Evolutionary conservation across 2,329 filamentous ascomycete species (phyloP).

Genomic region (Phyllachora maydis): DNA sequence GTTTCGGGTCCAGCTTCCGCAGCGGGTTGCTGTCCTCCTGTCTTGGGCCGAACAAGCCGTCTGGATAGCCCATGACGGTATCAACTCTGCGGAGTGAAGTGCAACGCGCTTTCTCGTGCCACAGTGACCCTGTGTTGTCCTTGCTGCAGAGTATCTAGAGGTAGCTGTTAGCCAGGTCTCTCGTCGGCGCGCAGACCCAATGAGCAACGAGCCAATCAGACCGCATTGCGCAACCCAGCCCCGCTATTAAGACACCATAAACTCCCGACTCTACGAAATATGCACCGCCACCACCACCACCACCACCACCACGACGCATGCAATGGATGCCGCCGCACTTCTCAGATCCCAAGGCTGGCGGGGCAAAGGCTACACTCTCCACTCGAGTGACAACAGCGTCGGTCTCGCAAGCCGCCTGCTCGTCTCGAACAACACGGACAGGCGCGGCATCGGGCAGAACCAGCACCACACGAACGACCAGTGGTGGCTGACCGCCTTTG

Average conservation of each 20-base stretch:
- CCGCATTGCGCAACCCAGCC: too few species aligned
- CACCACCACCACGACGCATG: neutral
- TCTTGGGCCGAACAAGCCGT: slow-evolving; percentile 24
- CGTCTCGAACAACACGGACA: slow-evolving; percentile 64
- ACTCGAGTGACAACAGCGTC: slow-evolving; percentile 51
- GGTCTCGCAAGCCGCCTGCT: slow-evolving; percentile 72
- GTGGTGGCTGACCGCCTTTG: slow-evolving; percentile 95
- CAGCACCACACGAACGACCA: slow-evolving; percentile 55
- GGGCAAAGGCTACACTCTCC: slow-evolving; percentile 72
- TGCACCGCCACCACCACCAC: too few species aligned
- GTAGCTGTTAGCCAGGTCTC: too few species aligned
- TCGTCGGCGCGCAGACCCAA: too few species aligned
- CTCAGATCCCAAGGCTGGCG: slow-evolving; percentile 79
- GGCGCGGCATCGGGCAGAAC: slow-evolving; percentile 61
- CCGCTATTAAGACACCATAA: too few species aligned
- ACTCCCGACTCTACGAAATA: neutral
- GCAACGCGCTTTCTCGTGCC: too few species aligned
- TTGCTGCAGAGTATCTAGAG: too few species aligned
- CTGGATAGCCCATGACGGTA: slow-evolving; percentile 42
- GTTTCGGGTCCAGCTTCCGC: slow-evolving; percentile 57
- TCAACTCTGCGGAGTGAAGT: too few species aligned
- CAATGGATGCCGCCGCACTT: slow-evolving; percentile 70
- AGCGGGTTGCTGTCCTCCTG: slow-evolving; percentile 39
- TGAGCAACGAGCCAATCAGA: too few species aligned
- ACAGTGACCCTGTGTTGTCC: too few species aligned